Evolutionary conservation across 768 basidiomycete genomes (phyloP).

Genomic region (Cystofilobasidium bisporidii): DNA sequence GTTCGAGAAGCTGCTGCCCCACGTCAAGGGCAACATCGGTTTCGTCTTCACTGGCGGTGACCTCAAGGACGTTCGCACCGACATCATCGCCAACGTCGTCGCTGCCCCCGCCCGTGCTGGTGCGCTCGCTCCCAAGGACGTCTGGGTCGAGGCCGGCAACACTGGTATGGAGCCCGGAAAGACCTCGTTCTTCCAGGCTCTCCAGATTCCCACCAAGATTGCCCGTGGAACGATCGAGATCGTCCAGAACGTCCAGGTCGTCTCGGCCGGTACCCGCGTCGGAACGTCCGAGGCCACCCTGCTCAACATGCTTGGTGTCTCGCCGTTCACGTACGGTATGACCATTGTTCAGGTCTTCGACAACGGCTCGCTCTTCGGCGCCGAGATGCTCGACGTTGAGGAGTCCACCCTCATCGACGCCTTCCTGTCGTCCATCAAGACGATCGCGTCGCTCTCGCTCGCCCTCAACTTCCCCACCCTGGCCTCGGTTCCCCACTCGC

Average conservation of each 20-base stretch:
- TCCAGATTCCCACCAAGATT: slow-evolving; percentile 99
- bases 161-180: slow-evolving; percentile 99
- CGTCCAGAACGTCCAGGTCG: slow-evolving; percentile 91
- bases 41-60: slow-evolving; percentile 93
- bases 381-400: slow-evolving; percentile 82
- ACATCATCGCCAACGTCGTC: slow-evolving; percentile 94
- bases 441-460: slow-evolving; percentile 89
- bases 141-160: slow-evolving; percentile 86
- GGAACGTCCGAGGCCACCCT: slow-evolving; percentile 95
- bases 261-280: slow-evolving; percentile 82
- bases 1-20: slow-evolving; percentile 90
- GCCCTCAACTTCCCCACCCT: slow-evolving; percentile 93
- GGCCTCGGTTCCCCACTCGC: slow-evolving; percentile 83
- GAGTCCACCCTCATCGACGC: slow-evolving; percentile 82
- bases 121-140: slow-evolving; percentile 86
- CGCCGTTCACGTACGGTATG: slow-evolving; percentile 98
- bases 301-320: slow-evolving; percentile 93
- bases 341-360: slow-evolving; percentile 94
- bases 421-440: slow-evolving; percentile 88
- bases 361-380: slow-evolving; percentile 81
- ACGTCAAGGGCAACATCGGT: slow-evolving; percentile 94
- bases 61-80: slow-evolving; percentile 86
- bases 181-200: slow-evolving; percentile 99
- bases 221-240: slow-evolving; percentile 99
- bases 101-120: slow-evolving; percentile 97